Evolutionary conservation across 257 asterid genomes (phyloP).

Genomic region (Solanum piurae): DNA sequence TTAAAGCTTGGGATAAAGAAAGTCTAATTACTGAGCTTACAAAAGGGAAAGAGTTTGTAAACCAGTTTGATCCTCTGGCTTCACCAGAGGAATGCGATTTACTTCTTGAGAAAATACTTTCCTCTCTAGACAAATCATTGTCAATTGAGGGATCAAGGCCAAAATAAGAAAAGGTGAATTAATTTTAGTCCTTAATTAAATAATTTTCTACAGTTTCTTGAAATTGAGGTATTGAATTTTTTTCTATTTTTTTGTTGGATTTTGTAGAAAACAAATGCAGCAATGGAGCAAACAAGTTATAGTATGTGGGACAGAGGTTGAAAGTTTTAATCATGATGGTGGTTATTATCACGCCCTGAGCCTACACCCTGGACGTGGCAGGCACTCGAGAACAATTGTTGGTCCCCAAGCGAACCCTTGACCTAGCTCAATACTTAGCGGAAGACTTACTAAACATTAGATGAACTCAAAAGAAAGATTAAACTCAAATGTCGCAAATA

Average conservation of each 20-base stretch:
- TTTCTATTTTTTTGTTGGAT: not conserved
- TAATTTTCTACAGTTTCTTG: not conserved
- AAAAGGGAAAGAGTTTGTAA: slow-evolving; percentile 57
- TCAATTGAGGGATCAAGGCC: slow-evolving; percentile 5
- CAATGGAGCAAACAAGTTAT: slow-evolving; percentile 40
- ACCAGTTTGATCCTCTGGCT: slow-evolving; percentile 19
- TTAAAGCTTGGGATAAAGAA: slow-evolving; percentile 15
- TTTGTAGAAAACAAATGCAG: slow-evolving; percentile 47
- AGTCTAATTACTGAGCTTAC: slow-evolving; percentile 31
- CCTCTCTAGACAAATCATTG: slow-evolving; percentile 57
- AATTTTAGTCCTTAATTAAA: not conserved
- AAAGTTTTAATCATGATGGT: slow-evolving; percentile 34
- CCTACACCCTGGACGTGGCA: too few relatives aligned
- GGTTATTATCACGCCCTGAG: slow-evolving; percentile 13
- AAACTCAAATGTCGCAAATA: too few relatives aligned
- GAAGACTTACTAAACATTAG: too few relatives aligned
- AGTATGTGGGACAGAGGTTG: slow-evolving; percentile 20
- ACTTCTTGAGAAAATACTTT: slow-evolving; percentile 37
- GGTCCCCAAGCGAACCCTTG: too few relatives aligned
- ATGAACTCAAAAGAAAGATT: too few relatives aligned
- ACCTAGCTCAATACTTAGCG: too few relatives aligned
- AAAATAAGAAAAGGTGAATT: not conserved
- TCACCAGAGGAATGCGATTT: slow-evolving; percentile 21
- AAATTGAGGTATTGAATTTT: not conserved
- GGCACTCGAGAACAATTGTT: too few relatives aligned